Percentiles rank a stretch among this genome's conserved stretches.
These are phyloP conservation scores for Myxozyma nipponensis DNA, from an alignment of 805 yeast genomes.

Conservation along the genomic window DNA sequence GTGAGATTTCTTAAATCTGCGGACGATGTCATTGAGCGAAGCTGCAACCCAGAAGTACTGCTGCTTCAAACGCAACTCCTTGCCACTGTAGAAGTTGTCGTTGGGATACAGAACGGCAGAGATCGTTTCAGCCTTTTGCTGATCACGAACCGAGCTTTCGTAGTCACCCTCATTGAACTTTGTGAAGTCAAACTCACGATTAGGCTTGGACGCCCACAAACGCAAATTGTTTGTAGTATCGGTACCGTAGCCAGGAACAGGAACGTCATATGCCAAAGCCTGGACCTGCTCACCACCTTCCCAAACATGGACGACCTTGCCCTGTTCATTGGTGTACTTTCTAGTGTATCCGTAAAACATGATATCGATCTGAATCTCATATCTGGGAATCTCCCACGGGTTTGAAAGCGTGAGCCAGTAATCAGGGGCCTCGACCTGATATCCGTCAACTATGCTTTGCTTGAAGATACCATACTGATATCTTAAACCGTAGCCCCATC, in stretches of 20 bases:
- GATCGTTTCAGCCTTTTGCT: constrained; percentile 86
- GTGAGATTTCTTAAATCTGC: constrained; percentile 78
- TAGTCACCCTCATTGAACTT: constrained; percentile 92
- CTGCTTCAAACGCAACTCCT: constrained; percentile 87
- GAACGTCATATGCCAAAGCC: constrained; percentile 88
- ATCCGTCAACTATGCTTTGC: constrained; percentile 84
- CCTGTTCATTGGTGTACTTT: constrained; percentile 50
- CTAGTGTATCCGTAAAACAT: constrained; percentile 82
- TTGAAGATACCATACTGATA: constrained; percentile 92
- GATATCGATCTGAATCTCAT: constrained; percentile 82
- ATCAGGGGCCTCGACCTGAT: constrained; percentile 92
- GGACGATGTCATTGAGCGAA: constrained; percentile 81
- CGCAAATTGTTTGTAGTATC: constrained; percentile 81
- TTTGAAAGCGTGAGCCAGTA: constrained; percentile 86
- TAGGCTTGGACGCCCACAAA: constrained; percentile 86
- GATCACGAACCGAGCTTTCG: constrained; percentile 73
- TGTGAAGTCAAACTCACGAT: constrained; percentile 84
- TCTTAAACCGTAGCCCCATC: constrained; percentile 95
- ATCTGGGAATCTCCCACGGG: constrained; percentile 90
- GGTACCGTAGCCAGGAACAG: constrained; percentile 81
- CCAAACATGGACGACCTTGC: constrained; percentile 65
- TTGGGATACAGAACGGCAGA: constrained; percentile 92
- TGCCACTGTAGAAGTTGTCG: constrained; percentile 87
- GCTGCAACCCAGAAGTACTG: constrained; percentile 98
- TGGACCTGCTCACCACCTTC: constrained; percentile 82